Conservation (phyloP, 805 yeast species). For the Metschnikowia cerradonensis region DNA sequence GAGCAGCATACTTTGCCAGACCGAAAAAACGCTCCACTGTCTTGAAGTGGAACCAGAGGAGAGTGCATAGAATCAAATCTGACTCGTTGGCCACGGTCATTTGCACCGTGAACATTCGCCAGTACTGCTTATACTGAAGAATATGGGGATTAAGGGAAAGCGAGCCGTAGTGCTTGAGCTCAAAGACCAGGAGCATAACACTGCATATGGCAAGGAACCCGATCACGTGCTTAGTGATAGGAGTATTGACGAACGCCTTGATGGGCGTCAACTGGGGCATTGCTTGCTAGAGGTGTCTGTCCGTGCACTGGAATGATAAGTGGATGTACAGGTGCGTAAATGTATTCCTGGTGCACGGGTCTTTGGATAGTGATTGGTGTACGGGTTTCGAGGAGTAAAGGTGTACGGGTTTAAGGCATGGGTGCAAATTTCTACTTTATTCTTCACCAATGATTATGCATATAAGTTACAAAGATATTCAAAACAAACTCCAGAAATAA, state of each 20-base stretch:
- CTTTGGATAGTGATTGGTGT: too few species aligned
- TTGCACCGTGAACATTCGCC: slow-evolving; percentile 51
- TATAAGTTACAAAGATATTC: too few species aligned
- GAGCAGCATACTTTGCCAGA: slow-evolving; percentile 47
- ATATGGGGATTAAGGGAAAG: slow-evolving; percentile 53
- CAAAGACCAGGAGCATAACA: slow-evolving; percentile 40
- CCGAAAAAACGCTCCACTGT: slow-evolving; percentile 57
- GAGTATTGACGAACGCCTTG: slow-evolving; percentile 40
- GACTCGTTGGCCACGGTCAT: slow-evolving; percentile 55
- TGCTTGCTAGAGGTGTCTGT: neutral
- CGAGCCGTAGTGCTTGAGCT: slow-evolving; percentile 39
- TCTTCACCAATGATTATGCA: too few species aligned
- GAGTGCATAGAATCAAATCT: slow-evolving; percentile 45
- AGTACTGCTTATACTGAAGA: slow-evolving; percentile 51
- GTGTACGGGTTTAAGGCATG: too few species aligned
- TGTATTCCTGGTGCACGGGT: too few species aligned
- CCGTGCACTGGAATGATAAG: neutral
- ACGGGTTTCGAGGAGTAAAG: too few species aligned
- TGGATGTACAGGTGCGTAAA: neutral
- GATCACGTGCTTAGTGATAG: slow-evolving; percentile 30
- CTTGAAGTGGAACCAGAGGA: slow-evolving; percentile 50
- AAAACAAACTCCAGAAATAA: too few species aligned
- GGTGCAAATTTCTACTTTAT: too few species aligned
- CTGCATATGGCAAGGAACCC: slow-evolving; percentile 30
- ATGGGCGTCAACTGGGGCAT: slow-evolving; percentile 42